These are phyloP conservation scores for Grammothele lineata DNA, from an alignment of 768 basidiomycete species.

Conservation along the genomic window DNA sequence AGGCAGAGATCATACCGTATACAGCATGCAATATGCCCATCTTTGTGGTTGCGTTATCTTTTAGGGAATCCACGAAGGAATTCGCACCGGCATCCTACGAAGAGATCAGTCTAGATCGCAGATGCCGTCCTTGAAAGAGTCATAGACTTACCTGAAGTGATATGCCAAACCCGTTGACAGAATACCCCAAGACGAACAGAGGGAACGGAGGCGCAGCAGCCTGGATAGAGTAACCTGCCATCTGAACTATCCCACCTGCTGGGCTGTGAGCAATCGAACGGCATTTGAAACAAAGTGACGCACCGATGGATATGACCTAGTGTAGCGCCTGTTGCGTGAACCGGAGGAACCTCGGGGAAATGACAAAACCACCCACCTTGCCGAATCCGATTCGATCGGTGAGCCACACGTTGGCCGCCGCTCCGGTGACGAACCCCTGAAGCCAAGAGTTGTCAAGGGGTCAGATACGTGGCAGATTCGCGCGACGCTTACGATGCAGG, in stretches of 20 bases:
- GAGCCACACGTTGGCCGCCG: conserved; percentile 43
- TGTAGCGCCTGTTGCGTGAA: neutral
- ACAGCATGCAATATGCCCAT: conserved; percentile 68
- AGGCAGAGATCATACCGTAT: no score
- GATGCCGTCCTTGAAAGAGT: no score
- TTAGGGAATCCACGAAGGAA: conserved; percentile 59
- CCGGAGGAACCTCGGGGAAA: neutral
- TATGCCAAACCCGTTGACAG: conserved; percentile 46
- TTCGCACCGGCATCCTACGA: conserved; percentile 67
- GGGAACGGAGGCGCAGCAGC: conserved; percentile 61
- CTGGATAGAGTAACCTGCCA: conserved; percentile 50
- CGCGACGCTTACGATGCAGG: conserved; percentile 33
- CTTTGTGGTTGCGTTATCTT: conserved; percentile 52
- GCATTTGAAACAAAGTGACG: neutral
- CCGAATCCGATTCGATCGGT: conserved; percentile 45
- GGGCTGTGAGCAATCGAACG: no score
- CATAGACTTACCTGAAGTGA: conserved; percentile 39
- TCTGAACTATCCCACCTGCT: conserved; percentile 50
- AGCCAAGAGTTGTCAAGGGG: conserved; percentile 16
- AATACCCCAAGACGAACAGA: conserved; percentile 47
- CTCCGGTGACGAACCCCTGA: conserved; percentile 46
- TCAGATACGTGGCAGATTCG: neutral
- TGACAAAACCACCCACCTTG: conserved; percentile 30
- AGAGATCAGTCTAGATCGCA: no score
- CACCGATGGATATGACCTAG: conserved; percentile 38